Base-by-base conservation (phyloP, 1,284 basidiomycete genomes). In the Pseudozyma tsukubaensis region DNA sequence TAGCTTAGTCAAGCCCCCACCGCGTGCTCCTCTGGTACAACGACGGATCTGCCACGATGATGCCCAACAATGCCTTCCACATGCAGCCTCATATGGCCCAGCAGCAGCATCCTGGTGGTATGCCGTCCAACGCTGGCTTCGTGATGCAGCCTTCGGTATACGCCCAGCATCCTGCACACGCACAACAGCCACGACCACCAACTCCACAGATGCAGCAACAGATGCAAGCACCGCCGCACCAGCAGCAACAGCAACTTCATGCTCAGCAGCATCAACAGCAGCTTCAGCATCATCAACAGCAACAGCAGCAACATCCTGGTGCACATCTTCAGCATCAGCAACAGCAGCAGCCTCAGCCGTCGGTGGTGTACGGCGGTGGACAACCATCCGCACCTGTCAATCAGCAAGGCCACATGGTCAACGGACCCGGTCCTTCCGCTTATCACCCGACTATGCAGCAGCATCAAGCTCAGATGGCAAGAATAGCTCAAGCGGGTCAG, bases 381-480 rank as follows among this genome's bases (percentile, higher is more conserved):
- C 45, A 55, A 10, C 13, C 57, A 35, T 35, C 59, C 9, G 39
- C 39, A 9, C 18, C 48, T 19, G 24, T 44, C 13, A 56, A 49
- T 18, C 63, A 66, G 45, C 57, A 39, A 11, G 57, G 55, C 12
- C 60, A 63, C 40, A 54, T 66, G 50, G 47, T 52, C 16, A 67
- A 59, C 35, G 40, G 34, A 5, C 39, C 54, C 14, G 59, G 50
- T 18, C 57, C 72, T 8, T 65, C 72, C 10, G 72, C 66, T 8
- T 74, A 74, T 16, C 72, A 73, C 16, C 71, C 71, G 14, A 68
- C 59, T 1, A 73, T 73, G 71, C 71, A 68, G 48, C 71, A 68
- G 48, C 71, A 73, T 43, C 71, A 73, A 35, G 71, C 71, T 8
- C 71, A 73, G 50, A 59, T 73, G 56, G 60, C 70, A 11, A 34